Evolutionary conservation across 108 stramenopile species (phyloP), one percentile per base, ranked within the genome.

Genomic region (Epipyxis sp.): DNA sequence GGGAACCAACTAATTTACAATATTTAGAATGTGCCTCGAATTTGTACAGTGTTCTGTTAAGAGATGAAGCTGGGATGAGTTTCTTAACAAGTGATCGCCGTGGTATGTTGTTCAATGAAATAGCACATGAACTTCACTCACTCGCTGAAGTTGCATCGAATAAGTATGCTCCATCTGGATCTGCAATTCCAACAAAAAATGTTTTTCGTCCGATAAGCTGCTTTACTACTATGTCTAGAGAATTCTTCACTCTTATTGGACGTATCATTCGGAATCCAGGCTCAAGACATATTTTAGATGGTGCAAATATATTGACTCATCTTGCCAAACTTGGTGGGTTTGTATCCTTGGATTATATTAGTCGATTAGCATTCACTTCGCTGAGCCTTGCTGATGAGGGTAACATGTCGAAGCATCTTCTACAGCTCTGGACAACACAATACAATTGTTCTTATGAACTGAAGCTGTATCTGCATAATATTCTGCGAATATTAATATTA

Each of bases 1-100:
- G 71, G 71, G 71, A 74, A 39, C 71, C 71, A 6, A 74, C 44
- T 10, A 39, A 74, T 32, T 37, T 74, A 42, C 71, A 74, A 29
- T 74, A 74, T 42, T 37, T 74, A 27, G 71, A 74, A 37, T 27
- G 32, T 27, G 71, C 71, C 25, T 35, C 41, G 6, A 74, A 74
- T 37, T 57, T 74, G 71, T 74, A 74, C 25, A 30, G 42, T 13
- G 50, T 74, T 10, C 34, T 74, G 25, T 34, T 57, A 29, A 3
- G 42, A 6, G 50, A 57, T 6, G 32, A 27, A 10, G 50, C 46
- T 32, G 71, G 71, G 32, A 37, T 27, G 3, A 6, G 6, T 32
- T 74, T 74, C 50, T 42, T 74, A 27, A 74, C 50, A 42, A 46
- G 50, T 32, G 71, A 74, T 37, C 44, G 71, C 6, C 6, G 71